phyloP scores from a whole-genome alignment of 768 basidiomycete genomes.

The Termitomyces eurrhizus region DNA sequence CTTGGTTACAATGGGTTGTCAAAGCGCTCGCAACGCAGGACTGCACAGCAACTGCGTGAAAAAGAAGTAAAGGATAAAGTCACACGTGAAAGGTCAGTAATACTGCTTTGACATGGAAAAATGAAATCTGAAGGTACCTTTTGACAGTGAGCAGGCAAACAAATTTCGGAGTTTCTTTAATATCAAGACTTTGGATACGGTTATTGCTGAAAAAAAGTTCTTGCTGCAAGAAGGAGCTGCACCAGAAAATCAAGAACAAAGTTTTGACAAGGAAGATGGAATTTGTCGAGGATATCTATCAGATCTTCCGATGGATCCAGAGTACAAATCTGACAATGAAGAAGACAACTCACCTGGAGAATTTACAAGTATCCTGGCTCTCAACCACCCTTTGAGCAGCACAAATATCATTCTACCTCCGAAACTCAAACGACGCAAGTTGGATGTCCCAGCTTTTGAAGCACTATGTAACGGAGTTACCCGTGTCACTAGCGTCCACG shows the following conservation, averaged over 20 bases:
- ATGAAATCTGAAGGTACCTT: background rate
- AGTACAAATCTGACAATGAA: background rate
- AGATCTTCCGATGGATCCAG: background rate
- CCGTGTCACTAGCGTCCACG: no score
- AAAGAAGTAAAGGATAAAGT: constrained; percentile 2
- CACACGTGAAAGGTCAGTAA: background rate
- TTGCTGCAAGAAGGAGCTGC: no score
- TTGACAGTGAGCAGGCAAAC: no score
- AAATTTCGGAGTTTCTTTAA: background rate
- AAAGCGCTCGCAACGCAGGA: background rate
- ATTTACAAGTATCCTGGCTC: background rate
- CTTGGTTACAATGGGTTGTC: constrained; percentile 12
- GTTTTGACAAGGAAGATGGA: background rate
- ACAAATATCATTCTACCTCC: constrained; percentile 5
- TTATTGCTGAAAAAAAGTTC: no score
- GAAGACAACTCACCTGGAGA: background rate
- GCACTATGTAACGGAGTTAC: no score
- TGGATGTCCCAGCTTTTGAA: constrained; percentile 8
- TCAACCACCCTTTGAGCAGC: background rate
- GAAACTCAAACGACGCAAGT: constrained; percentile 10
- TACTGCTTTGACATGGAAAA: background rate
- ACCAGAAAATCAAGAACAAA: background rate
- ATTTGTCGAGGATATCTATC: background rate
- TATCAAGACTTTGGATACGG: background rate
- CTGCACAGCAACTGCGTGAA: background rate